Evolutionary conservation across 352 stramenopile genomes (phyloP).

Genomic region (Globisporangium camurandrum): DNA sequence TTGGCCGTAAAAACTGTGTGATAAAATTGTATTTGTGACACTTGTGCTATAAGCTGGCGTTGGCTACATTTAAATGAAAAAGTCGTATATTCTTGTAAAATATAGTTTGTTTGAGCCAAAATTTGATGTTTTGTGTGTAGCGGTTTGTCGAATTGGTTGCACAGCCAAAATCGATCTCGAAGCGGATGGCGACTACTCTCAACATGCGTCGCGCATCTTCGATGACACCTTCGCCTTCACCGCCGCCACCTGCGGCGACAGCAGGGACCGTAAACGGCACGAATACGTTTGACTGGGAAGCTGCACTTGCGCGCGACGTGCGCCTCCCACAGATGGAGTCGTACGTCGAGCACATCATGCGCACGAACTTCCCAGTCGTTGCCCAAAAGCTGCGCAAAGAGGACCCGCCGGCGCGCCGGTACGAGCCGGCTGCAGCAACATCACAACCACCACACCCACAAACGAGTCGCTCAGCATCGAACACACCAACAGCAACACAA

Average conservation of each 20-base stretch:
- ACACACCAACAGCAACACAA: neutral
- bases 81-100: no score
- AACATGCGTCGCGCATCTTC: neutral
- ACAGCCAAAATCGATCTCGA: no score
- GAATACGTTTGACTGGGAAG: conserved; percentile 24
- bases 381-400: conserved; percentile 1
- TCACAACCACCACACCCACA: neutral
- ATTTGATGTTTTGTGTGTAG: no score
- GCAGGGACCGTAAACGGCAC: neutral
- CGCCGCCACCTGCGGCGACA: no score
- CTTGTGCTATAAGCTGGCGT: no score
- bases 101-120: no score
- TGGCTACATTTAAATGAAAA: no score
- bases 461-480: neutral
- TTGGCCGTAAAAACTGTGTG: no score
- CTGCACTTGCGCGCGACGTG: conserved; percentile 19
- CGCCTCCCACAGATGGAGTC: conserved; percentile 16
- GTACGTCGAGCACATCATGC: conserved; percentile 18
- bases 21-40: no score
- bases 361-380: conserved; percentile 13
- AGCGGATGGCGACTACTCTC: neutral
- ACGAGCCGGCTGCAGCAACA: neutral
- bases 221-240: neutral
- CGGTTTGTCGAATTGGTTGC: no score
- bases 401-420: conserved; percentile 1